Conservation (phyloP, 208 protist species). For the Trypanosoma lewisi region DNA sequence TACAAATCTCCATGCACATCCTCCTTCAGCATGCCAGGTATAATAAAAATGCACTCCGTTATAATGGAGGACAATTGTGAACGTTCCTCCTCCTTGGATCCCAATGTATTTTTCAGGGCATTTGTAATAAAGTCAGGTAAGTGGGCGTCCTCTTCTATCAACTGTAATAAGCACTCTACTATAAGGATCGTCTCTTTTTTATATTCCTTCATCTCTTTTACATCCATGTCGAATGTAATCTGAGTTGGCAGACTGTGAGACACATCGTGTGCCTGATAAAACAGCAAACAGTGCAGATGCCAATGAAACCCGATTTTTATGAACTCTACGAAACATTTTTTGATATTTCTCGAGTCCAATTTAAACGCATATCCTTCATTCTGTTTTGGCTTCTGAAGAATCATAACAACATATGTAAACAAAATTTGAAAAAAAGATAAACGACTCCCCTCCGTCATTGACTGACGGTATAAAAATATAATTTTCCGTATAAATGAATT, state of each 20-base stretch:
- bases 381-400: too few relatives aligned
- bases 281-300: constrained; percentile 70
- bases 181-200: constrained; percentile 52
- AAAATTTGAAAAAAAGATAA: constrained; percentile 70
- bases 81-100: constrained; percentile 26
- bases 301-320: constrained; percentile 76
- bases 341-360: constrained; percentile 17
- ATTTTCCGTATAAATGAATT: too few relatives aligned
- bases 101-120: constrained; percentile 35
- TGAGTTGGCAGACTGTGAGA: constrained; percentile 49
- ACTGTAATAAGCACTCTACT: constrained; percentile 53
- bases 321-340: constrained; percentile 39
- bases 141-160: constrained; percentile 58
- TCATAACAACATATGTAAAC: constrained; percentile 51
- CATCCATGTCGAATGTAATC: constrained; percentile 65
- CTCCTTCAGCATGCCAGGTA: constrained; percentile 64
- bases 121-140: constrained; percentile 40
- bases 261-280: constrained; percentile 66
- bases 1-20: constrained; percentile 41
- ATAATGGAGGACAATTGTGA: constrained; percentile 15
- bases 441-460: constrained; percentile 51
- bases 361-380: neutral
- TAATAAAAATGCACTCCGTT: constrained; percentile 33
- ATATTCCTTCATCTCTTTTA: constrained; percentile 57
- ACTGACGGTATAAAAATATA: constrained; percentile 56